phyloP scores from a whole-genome alignment of 257 asterid species.

The Scutellaria barbata region DNA sequence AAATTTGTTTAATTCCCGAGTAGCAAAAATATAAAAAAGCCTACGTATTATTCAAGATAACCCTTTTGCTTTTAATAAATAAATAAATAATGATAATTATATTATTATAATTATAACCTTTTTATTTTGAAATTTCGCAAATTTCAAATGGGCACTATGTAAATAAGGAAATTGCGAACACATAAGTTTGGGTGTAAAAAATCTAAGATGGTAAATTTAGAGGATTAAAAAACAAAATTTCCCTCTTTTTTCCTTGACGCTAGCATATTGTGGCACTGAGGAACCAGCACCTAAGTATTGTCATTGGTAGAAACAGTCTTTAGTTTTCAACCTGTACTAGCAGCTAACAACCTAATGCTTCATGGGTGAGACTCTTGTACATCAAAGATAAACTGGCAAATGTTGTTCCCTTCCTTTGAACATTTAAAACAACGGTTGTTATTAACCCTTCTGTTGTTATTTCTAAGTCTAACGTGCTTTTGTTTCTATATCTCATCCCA shows the following conservation, averaged over 20 bases:
- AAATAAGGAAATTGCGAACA: no score
- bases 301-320: conserved; percentile 17
- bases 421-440: not conserved
- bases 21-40: no score
- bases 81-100: no score
- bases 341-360: conserved; percentile 9
- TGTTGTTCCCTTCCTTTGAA: conserved; percentile 16
- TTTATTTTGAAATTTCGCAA: no score
- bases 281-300: conserved; percentile 14
- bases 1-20: no score
- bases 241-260: not conserved
- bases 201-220: no score
- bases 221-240: not conserved
- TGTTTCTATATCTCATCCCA: conserved; percentile 8
- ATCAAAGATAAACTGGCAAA: conserved; percentile 9
- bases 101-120: no score
- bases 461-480: not conserved
- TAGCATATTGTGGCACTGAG: conserved; percentile 10
- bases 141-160: no score
- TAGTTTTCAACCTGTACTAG: conserved; percentile 14
- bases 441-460: conserved; percentile 30
- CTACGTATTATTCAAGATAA: no score
- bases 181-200: no score
- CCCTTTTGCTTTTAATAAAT: no score
- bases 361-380: conserved; percentile 13